Evolutionary conservation across 805 yeast species (phyloP).

Genomic region (Cyberlindnera euphorbiiphila): DNA sequence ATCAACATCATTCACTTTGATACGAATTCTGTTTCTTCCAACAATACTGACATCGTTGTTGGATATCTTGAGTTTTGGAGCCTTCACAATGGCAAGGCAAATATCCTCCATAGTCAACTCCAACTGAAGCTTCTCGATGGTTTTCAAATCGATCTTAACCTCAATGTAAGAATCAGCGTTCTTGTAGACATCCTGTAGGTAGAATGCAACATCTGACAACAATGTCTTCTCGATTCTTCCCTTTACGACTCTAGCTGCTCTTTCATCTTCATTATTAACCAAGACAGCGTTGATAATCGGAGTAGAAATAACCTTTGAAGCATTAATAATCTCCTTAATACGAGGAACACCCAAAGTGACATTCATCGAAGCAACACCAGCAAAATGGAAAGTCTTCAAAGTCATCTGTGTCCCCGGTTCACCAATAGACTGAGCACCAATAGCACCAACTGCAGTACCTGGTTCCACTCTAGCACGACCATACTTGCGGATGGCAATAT

Average conservation of each 20-base stretch:
- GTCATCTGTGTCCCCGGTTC: conserved; percentile 99
- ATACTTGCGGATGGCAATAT: conserved; percentile 76
- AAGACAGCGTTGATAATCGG: conserved; percentile 94
- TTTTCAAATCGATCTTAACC: conserved; percentile 74
- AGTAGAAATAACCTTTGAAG: conserved; percentile 90
- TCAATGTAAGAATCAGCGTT: conserved; percentile 74
- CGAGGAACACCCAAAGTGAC: conserved; percentile 99
- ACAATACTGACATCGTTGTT: conserved; percentile 65
- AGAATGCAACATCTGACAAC: conserved; percentile 79
- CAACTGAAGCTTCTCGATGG: conserved; percentile 85
- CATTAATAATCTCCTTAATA: conserved; percentile 97
- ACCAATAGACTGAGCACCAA: conserved; percentile 98
- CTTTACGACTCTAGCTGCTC: conserved; percentile 97
- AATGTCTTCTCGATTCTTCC: conserved; percentile 94
- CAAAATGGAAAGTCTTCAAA: conserved; percentile 93
- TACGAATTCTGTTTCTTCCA: conserved; percentile 64
- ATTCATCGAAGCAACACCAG: conserved; percentile 99
- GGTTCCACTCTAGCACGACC: conserved; percentile 93
- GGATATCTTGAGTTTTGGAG: conserved; percentile 85
- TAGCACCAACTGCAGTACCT: conserved; percentile 99
- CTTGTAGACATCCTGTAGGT: conserved; percentile 90
- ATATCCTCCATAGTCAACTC: conserved; percentile 85
- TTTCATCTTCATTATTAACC: conserved; percentile 90
- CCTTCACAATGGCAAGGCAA: conserved; percentile 72
- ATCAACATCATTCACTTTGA: conserved; percentile 49